Evolutionary conservation across 805 yeast species (phyloP).

Genomic region (Metschnikowia bowlesiae): DNA sequence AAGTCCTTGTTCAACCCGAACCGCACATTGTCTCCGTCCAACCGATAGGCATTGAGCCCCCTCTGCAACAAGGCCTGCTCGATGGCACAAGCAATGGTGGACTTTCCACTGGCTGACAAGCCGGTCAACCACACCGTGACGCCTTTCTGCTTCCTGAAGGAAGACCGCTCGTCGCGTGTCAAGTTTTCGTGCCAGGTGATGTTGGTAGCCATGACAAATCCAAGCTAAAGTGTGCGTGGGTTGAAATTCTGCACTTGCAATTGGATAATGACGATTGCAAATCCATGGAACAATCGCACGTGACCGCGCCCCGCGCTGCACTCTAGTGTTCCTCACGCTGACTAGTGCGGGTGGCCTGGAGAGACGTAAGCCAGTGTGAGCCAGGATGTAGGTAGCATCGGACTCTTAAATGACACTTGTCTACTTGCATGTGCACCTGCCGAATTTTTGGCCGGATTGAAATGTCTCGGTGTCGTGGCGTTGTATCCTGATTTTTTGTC

Average conservation of each 20-base stretch:
- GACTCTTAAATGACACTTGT: too few species aligned
- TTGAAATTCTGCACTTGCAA: conserved; percentile 11
- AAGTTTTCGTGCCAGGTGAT: conserved; percentile 95
- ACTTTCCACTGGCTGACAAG: conserved; percentile 89
- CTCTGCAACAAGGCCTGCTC: conserved; percentile 75
- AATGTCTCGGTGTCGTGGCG: too few species aligned
- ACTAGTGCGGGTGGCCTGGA: too few species aligned
- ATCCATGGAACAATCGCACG: conserved; percentile 18
- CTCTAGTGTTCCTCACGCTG: not conserved
- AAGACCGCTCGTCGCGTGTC: conserved; percentile 74
- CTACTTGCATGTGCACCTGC: too few species aligned
- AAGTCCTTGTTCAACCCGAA: conserved; percentile 94
- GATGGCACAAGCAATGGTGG: conserved; percentile 91
- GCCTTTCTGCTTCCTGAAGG: conserved; percentile 73
- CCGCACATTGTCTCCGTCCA: conserved; percentile 92
- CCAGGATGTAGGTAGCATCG: too few species aligned
- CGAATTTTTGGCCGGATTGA: too few species aligned
- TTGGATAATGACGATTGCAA: conserved; percentile 6
- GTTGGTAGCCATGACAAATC: conserved; percentile 75
- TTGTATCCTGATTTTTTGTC: too few species aligned
- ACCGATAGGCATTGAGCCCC: conserved; percentile 72
- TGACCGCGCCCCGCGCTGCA: conserved; percentile 8
- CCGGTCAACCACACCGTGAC: conserved; percentile 96
- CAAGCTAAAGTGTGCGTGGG: not conserved
- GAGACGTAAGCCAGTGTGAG: too few species aligned